Conservation (phyloP, 176 grass and related monocot species). For the Hyparrhenia diplandra region DNA sequence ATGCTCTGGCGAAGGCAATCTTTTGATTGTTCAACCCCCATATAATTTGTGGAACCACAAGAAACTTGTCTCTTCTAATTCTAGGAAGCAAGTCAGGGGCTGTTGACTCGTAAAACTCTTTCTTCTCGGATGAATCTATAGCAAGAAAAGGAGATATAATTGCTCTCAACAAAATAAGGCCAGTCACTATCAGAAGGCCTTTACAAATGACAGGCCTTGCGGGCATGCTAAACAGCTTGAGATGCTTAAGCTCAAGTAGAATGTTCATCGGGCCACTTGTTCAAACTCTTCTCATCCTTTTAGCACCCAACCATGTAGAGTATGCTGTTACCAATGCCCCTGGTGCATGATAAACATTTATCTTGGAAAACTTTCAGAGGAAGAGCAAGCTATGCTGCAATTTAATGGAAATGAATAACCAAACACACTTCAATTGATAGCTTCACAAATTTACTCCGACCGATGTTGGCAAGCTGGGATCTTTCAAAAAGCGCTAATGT, state of each 20-base stretch:
- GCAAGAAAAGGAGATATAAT: conserved; percentile 55
- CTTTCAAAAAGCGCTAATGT: not conserved
- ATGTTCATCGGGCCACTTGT: conserved; percentile 34
- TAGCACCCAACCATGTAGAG: not conserved
- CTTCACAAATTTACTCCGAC: not conserved
- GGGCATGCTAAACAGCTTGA: conserved; percentile 47
- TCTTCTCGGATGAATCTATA: conserved; percentile 44
- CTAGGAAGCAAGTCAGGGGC: conserved; percentile 39
- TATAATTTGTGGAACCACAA: conserved; percentile 92
- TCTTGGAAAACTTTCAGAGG: not conserved
- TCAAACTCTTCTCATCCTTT: conserved; percentile 27
- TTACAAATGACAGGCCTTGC: conserved; percentile 48
- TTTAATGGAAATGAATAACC: conserved; percentile 7
- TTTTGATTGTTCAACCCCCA: conserved; percentile 99
- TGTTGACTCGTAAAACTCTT: conserved; percentile 42
- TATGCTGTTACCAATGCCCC: not conserved
- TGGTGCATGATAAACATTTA: not conserved
- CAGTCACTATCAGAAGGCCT: conserved; percentile 51
- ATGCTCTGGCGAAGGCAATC: conserved; percentile 86
- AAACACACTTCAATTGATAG: not conserved
- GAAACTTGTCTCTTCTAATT: conserved; percentile 68
- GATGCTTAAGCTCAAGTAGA: conserved; percentile 43
- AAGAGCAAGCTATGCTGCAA: not conserved
- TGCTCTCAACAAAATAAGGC: conserved; percentile 47
- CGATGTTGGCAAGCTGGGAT: not conserved